Evolutionary conservation across 768 basidiomycete genomes (phyloP).

Genomic region (Clavaria fumosa): DNA sequence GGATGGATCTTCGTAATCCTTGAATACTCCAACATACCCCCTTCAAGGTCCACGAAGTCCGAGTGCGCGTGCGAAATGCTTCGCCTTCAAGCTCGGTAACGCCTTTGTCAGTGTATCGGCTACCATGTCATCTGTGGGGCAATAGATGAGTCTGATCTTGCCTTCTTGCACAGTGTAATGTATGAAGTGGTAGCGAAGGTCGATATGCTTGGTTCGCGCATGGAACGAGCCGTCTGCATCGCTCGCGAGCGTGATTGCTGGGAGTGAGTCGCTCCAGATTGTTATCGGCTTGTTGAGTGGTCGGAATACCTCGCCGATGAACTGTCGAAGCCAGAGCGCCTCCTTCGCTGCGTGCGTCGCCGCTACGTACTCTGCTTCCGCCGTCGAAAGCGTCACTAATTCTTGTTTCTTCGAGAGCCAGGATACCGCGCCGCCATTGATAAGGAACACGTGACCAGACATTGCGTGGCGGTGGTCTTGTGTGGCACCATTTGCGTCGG

Average conservation of each 20-base stretch:
- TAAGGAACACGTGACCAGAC: constrained; percentile 19
- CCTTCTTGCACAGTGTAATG: constrained; percentile 11
- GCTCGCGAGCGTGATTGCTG: constrained; percentile 5
- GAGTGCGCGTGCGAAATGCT: constrained; percentile 6
- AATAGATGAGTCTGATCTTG: constrained; percentile 5
- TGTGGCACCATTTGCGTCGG: constrained; percentile 9
- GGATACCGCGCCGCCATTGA: constrained; percentile 18
- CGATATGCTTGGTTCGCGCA: constrained; percentile 21
- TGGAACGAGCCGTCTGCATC: constrained; percentile 18
- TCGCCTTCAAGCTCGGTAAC: constrained; percentile 5
- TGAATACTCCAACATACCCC: constrained; percentile 4
- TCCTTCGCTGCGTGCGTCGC: constrained; percentile 15
- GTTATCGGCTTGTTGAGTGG: background rate
- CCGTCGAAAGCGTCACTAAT: constrained; percentile 15
- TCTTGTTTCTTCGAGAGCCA: constrained; percentile 22
- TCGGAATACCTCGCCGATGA: constrained; percentile 12
- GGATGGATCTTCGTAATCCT: no score
- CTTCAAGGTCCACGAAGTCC: constrained; percentile 6
- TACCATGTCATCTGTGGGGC: constrained; percentile 14
- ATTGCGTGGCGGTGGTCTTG: constrained; percentile 18
- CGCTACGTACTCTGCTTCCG: constrained; percentile 13
- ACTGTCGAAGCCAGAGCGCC: constrained; percentile 18
- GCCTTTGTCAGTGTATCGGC: constrained; percentile 19
- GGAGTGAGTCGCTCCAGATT: constrained; percentile 14
- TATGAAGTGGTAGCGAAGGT: constrained; percentile 19